Base-by-base conservation (phyloP, 2,329 filamentous ascomycete genomes). In the Monilinia fructicola region DNA sequence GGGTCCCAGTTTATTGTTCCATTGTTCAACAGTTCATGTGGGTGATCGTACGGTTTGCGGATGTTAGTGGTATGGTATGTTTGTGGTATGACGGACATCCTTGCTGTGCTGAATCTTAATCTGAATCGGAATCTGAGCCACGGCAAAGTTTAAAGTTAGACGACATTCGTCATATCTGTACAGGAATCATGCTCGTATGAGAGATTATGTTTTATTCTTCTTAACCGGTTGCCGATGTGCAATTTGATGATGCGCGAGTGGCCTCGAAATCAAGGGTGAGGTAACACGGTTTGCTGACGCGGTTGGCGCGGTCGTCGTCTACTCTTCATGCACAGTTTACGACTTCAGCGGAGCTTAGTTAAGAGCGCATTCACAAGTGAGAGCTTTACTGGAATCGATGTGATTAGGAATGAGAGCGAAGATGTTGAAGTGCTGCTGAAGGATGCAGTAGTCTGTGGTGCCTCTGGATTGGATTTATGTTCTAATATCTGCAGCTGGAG, bases 31-130 rank as follows among this genome's bases (percentile, higher is more conserved):
- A 46, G 56, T 60, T 38, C 42, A 48, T 60, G 56, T 50, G 56
- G 28, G 44, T 50, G 44, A 60, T 60, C 56, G 56, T 59, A 59
- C 46, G 42, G 42, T 59, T 48, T 60, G 56, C 42, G 42, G n/a
- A 40, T 48, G 56, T n/a, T n/a, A 14, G 38, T 40, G 38, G 14
- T 2, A 40, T 40, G 55, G 28, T 44, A 42, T 35, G 23, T 58
- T 23, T 23, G 31, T 60, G 42, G 56, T 50, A 35, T 46, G 44
- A 46, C 16, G 16, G 6, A 21, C 7, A 23, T 23, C 53, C 18
- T 23, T 6, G 21, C 14, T 40, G n/a, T 38, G 21, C 23, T 14
- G 12, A 55, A 55, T 40, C 31, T 38, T 3, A 54, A 54, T 35
- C 4, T 35, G 52, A 42, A 44, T 58, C 23, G 26, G 23, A 60